Conservation (phyloP, 1,139 yeast species). For the Nadsonia commutata region DNA sequence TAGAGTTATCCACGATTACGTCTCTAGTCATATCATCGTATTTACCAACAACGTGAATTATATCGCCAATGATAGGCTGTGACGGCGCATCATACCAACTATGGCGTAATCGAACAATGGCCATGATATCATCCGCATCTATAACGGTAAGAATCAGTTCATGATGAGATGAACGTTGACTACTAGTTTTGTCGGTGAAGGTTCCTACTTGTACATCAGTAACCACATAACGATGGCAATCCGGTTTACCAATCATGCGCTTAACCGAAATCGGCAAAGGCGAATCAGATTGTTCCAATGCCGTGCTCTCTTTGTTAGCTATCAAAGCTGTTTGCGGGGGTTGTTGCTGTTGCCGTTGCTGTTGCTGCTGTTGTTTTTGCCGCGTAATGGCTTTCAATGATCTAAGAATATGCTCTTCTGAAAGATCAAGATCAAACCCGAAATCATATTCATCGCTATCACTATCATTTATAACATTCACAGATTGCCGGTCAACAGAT, state of each 20-base stretch:
- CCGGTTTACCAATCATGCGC: not conserved
- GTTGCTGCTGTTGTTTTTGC: too few species aligned
- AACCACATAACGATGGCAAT: not conserved
- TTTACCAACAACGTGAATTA: not conserved
- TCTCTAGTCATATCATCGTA: not conserved
- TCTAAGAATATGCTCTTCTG: not conserved
- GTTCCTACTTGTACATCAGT: not conserved
- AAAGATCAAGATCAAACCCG: not conserved
- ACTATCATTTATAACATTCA: not conserved
- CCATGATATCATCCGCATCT: not conserved
- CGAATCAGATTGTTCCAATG: too few species aligned
- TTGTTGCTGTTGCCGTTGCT: too few species aligned
- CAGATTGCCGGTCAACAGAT: not conserved
- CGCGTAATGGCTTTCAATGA: too few species aligned
- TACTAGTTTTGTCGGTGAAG: not conserved
- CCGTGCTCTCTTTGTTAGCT: too few species aligned
- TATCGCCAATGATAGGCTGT: not conserved
- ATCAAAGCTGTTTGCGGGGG: too few species aligned
- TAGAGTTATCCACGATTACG: not conserved
- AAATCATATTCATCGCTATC: not conserved
- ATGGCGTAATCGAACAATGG: not conserved
- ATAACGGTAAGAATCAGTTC: not conserved
- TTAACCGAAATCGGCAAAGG: too few species aligned
- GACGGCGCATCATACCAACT: not conserved
- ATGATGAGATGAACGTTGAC: not conserved